Conservation (phyloP, 2,329 filamentous ascomycete genomes). For the Fusarium sp. region DNA sequence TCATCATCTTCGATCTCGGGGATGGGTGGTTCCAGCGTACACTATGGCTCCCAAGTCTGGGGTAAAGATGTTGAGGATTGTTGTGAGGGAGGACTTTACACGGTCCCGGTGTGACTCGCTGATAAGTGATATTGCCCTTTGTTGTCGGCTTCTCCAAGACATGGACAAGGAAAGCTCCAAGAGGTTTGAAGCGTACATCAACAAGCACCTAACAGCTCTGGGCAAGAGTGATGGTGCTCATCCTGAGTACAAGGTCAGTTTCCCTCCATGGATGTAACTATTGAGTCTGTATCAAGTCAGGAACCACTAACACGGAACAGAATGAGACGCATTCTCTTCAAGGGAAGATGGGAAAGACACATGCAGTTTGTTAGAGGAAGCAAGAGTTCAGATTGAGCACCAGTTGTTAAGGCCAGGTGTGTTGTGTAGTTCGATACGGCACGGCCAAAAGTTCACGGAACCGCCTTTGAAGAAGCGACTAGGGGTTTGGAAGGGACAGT, state of each 20-base stretch:
- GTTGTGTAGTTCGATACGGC: neutral
- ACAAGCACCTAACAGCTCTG: constrained; percentile 64
- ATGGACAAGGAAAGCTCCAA: constrained; percentile 80
- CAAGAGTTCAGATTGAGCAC: neutral
- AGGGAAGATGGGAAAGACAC: constrained; percentile 89
- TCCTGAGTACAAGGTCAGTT: constrained; percentile 47
- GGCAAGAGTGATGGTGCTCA: constrained; percentile 65
- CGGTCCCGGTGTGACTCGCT: constrained; percentile 84
- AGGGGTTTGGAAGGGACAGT: neutral
- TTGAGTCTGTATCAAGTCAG: neutral
- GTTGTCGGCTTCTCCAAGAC: constrained; percentile 75
- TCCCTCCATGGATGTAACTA: constrained; percentile 35
- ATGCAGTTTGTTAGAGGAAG: constrained; percentile 80
- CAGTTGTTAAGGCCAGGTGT: neutral
- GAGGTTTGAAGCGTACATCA: constrained; percentile 75
- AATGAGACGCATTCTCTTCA: constrained; percentile 87
- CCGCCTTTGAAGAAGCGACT: neutral
- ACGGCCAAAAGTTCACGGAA: neutral
- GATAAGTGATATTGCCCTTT: constrained; percentile 82
- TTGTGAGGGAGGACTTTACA: constrained; percentile 93
- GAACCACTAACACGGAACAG: constrained; percentile 47
- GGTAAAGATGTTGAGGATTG: constrained; percentile 91
- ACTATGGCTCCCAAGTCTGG: constrained; percentile 95
- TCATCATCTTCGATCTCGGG: constrained; percentile 85
- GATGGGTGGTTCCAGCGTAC: constrained; percentile 96